Conservation (phyloP, 2,329 filamentous ascomycete species). For the Lachnellula willkommii region DNA sequence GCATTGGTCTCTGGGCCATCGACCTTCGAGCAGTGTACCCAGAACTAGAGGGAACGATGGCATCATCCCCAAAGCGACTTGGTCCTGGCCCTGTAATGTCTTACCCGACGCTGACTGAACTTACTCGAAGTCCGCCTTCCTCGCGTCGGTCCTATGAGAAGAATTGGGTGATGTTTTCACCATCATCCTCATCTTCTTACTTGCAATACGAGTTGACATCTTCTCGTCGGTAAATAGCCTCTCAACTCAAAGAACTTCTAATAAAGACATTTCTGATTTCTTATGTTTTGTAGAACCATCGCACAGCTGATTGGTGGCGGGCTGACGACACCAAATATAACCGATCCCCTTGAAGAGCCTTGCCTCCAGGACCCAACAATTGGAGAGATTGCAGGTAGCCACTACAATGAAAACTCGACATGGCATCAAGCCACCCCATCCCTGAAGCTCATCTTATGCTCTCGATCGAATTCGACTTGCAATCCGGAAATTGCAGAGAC, state of each 20-base stretch:
- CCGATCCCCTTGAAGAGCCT: conserved; percentile 14
- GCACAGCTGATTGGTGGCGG: conserved; percentile 21
- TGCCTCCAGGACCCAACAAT: conserved; percentile 17
- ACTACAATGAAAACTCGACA: conserved; percentile 19
- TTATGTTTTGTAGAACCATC: conserved; percentile 9
- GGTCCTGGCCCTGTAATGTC: conserved; percentile 22
- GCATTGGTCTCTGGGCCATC: conserved; percentile 23
- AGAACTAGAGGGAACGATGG: conserved; percentile 13
- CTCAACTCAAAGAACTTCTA: neutral
- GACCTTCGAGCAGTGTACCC: conserved; percentile 22
- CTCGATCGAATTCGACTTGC: conserved; percentile 25
- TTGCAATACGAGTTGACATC: conserved; percentile 35
- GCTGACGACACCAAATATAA: conserved; percentile 22
- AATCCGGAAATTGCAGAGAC: conserved; percentile 18
- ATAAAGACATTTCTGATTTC: neutral
- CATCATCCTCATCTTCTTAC: conserved; percentile 30
- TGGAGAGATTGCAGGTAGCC: conserved; percentile 6
- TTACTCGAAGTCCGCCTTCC: conserved; percentile 34
- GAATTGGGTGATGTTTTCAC: conserved; percentile 38
- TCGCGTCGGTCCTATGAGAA: conserved; percentile 35
- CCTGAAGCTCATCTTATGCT: conserved; percentile 34
- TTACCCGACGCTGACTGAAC: conserved; percentile 33
- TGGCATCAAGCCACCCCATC: conserved; percentile 38
- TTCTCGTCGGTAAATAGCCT: conserved; percentile 12
- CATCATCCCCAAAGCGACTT: conserved; percentile 18